phyloP scores from a whole-genome alignment of 1,284 basidiomycete species.

The Ustilago curta region DNA sequence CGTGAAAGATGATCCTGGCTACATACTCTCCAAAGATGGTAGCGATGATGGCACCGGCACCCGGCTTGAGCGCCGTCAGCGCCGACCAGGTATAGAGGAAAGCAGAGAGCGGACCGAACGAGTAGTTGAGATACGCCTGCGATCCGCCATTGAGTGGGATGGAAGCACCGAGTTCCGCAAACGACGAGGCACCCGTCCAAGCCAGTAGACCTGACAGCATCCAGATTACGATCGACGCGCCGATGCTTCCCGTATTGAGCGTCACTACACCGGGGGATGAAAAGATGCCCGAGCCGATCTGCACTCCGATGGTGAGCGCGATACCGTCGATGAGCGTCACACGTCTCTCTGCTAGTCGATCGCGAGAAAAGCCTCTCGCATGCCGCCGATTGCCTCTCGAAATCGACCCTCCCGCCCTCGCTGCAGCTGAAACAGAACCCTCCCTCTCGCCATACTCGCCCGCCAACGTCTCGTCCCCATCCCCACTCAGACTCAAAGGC shows the following conservation, averaged over 20 bases:
- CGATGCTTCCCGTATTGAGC: constrained; percentile 63
- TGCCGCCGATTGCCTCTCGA: constrained; percentile 20
- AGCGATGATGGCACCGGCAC: constrained; percentile 74
- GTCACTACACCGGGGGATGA: constrained; percentile 68
- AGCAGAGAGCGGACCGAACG: constrained; percentile 78
- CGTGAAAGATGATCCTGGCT: constrained; percentile 73
- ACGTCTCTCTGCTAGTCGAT: constrained; percentile 18
- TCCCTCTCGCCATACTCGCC: constrained; percentile 56
- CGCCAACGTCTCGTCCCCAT: constrained; percentile 49
- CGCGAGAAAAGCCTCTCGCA: constrained; percentile 22
- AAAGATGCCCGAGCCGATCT: constrained; percentile 68
- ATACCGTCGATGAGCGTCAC: constrained; percentile 49
- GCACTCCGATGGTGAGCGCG: constrained; percentile 65
- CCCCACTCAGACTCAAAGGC: constrained; percentile 53
- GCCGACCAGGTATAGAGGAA: constrained; percentile 73
- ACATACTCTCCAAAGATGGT: constrained; percentile 80
- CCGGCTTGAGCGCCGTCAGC: constrained; percentile 72
- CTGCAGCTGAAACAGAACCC: constrained; percentile 27
- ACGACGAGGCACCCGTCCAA: constrained; percentile 74
- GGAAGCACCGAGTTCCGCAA: constrained; percentile 73
- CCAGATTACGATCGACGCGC: constrained; percentile 65
- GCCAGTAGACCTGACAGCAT: constrained; percentile 60
- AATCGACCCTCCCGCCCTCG: neutral
- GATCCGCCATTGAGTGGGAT: constrained; percentile 73
- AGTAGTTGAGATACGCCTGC: constrained; percentile 79